Evolutionary conservation across 805 yeast species (phyloP).

Genomic region (Candida qinlingensis): DNA sequence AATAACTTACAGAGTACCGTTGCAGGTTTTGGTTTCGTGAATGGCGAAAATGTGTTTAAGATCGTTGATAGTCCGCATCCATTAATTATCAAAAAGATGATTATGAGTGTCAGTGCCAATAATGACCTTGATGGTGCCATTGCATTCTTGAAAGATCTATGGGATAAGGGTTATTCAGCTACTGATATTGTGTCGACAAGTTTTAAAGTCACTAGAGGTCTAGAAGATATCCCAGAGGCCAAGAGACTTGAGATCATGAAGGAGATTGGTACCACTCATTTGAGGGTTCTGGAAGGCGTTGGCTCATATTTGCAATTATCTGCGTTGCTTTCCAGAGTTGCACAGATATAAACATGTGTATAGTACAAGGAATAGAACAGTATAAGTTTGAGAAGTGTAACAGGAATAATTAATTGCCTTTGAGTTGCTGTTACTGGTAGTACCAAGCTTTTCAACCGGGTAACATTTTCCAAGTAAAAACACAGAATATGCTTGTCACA

Average conservation of each 20-base stretch:
- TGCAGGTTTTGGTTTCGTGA: constrained; percentile 90
- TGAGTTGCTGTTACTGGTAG: no score
- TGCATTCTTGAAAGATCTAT: constrained; percentile 57
- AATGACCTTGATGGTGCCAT: constrained; percentile 61
- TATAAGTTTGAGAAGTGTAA: no score
- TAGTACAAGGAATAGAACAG: no score
- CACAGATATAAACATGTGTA: constrained; percentile 3
- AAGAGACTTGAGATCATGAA: constrained; percentile 70
- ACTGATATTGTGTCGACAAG: constrained; percentile 89
- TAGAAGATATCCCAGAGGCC: constrained; percentile 64
- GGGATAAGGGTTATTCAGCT: constrained; percentile 90
- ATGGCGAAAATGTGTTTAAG: constrained; percentile 86
- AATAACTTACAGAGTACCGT: constrained; percentile 91
- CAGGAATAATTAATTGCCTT: no score
- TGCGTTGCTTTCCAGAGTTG: constrained; percentile 65
- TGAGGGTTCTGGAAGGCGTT: constrained; percentile 92
- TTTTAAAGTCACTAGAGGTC: constrained; percentile 78
- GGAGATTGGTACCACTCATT: constrained; percentile 86
- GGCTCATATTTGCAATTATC: constrained; percentile 80
- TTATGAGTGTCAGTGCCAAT: constrained; percentile 40
- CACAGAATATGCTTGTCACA: not conserved
- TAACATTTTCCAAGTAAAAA: not conserved
- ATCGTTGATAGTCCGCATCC: constrained; percentile 98
- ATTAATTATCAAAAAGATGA: constrained; percentile 66
- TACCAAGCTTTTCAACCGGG: not conserved